Percentiles rank a stretch among this genome's conserved stretches.
These are phyloP conservation scores for Pseudomicrostroma phylloplanum DNA, from an alignment of 1,284 basidiomycete genomes.

Conservation along the genomic window DNA sequence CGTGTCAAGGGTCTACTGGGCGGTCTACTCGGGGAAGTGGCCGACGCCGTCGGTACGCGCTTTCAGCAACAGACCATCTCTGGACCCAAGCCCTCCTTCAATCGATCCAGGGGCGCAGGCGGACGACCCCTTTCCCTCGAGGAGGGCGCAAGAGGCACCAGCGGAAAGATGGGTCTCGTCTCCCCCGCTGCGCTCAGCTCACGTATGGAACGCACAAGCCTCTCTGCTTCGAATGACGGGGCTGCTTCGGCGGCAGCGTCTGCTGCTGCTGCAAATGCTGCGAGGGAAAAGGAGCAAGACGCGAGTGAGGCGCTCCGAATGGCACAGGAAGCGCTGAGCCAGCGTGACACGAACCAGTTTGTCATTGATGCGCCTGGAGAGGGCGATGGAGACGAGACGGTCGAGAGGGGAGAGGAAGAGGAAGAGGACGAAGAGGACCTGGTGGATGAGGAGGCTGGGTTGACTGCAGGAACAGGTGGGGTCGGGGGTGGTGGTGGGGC, in stretches of 20 bases:
- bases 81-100: constrained; percentile 46
- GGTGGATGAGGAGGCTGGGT: constrained; percentile 2
- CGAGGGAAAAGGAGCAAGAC: not conserved
- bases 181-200: constrained; percentile 2
- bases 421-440: constrained; percentile 12
- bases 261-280: not conserved
- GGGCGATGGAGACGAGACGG: constrained; percentile 10
- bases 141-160: not conserved
- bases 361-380: constrained; percentile 14
- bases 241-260: not conserved
- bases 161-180: not conserved
- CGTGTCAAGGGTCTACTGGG: constrained; percentile 45
- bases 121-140: constrained; percentile 1
- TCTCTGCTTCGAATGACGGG: constrained; percentile 2
- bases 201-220: constrained; percentile 2
- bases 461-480: constrained; percentile 6
- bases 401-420: constrained; percentile 10
- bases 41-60: constrained; percentile 43
- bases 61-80: constrained; percentile 45
- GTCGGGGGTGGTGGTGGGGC: not conserved
- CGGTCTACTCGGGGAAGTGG: constrained; percentile 46
- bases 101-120: constrained; percentile 4
- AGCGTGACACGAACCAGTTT: constrained; percentile 10
- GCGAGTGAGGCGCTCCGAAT: constrained; percentile 10
- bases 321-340: constrained; percentile 10